phyloP scores from a whole-genome alignment of 495 filamentous ascomycete species.

The Margaritispora aquatica region DNA sequence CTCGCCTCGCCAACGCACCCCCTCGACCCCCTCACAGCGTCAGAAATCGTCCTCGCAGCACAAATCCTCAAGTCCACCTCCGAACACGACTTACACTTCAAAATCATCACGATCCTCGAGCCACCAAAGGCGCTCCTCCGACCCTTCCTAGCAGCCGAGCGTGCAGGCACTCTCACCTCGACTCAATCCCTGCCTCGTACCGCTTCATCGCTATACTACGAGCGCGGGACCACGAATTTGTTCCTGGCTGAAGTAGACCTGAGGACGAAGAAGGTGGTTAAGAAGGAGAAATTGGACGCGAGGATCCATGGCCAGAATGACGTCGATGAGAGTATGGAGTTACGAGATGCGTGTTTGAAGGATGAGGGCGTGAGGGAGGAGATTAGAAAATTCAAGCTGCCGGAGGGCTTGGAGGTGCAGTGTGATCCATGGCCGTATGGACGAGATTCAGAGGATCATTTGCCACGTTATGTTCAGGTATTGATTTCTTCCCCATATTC shows the following conservation, averaged over 20 bases:
- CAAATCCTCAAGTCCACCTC: conserved; percentile 6
- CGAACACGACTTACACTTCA: conserved; percentile 12
- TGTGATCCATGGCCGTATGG: conserved; percentile 22
- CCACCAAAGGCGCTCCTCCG: conserved; percentile 14
- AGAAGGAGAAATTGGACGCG: conserved; percentile 12
- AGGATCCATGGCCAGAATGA: conserved; percentile 16
- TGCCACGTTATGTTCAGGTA: conserved; percentile 18
- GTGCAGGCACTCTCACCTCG: background rate
- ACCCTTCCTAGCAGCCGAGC: conserved; percentile 10
- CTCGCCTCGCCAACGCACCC: conserved; percentile 4
- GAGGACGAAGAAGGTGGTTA: background rate
- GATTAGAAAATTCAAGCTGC: conserved; percentile 16
- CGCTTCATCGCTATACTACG: conserved; percentile 17
- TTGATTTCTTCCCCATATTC: background rate
- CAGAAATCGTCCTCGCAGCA: conserved; percentile 13
- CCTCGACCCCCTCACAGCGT: conserved; percentile 12
- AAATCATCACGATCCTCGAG: conserved; percentile 16
- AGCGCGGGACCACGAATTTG: conserved; percentile 14
- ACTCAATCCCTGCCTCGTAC: background rate
- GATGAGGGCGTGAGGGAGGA: conserved; percentile 11
- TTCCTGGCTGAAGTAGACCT: conserved; percentile 14
- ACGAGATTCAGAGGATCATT: conserved; percentile 12
- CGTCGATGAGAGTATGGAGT: conserved; percentile 15
- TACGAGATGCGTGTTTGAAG: conserved; percentile 13
- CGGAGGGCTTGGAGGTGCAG: conserved; percentile 12